Percentiles rank a stretch among this genome's conserved stretches.
phyloP scores from a whole-genome alignment of 208 protist genomes.

The Blastocrithidia nonstop region DNA sequence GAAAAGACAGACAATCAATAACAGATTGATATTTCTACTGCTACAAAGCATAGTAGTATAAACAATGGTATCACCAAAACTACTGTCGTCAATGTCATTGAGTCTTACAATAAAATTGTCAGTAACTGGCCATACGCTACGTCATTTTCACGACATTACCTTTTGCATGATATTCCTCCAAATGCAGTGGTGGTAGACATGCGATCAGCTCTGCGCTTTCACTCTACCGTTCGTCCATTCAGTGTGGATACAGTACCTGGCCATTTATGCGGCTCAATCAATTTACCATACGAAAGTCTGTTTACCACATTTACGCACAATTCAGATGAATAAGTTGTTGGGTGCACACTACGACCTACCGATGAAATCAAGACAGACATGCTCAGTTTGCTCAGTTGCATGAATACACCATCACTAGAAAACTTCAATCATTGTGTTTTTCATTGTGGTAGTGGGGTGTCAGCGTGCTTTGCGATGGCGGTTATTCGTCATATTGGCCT shows the following conservation, averaged over 20 bases:
- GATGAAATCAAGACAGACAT: constrained; percentile 33
- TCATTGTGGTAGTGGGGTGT: constrained; percentile 72
- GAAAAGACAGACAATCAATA: too few relatives aligned
- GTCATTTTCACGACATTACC: constrained; percentile 15
- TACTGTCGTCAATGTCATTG: not conserved
- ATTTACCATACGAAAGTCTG: constrained; percentile 28
- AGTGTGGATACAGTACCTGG: constrained; percentile 33
- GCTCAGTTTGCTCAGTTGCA: constrained; percentile 11
- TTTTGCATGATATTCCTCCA: constrained; percentile 19
- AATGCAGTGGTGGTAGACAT: constrained; percentile 52
- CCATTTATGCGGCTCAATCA: constrained; percentile 55
- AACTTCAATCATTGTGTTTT: constrained; percentile 47
- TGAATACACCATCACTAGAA: not conserved
- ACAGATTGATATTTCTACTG: too few relatives aligned
- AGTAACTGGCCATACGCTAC: constrained; percentile 28
- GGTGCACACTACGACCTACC: constrained; percentile 14
- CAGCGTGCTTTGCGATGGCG: constrained; percentile 60
- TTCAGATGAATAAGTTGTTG: too few relatives aligned
- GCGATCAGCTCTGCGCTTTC: constrained; percentile 26
- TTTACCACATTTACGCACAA: constrained; percentile 6
- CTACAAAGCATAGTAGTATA: too few relatives aligned
- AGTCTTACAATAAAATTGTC: not conserved
- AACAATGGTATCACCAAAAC: too few relatives aligned
- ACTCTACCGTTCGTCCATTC: constrained; percentile 46
- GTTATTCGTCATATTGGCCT: constrained; percentile 41